Conservation (phyloP, 2,329 filamentous ascomycete species). For the Chrysoporthe austroafricana region DNA sequence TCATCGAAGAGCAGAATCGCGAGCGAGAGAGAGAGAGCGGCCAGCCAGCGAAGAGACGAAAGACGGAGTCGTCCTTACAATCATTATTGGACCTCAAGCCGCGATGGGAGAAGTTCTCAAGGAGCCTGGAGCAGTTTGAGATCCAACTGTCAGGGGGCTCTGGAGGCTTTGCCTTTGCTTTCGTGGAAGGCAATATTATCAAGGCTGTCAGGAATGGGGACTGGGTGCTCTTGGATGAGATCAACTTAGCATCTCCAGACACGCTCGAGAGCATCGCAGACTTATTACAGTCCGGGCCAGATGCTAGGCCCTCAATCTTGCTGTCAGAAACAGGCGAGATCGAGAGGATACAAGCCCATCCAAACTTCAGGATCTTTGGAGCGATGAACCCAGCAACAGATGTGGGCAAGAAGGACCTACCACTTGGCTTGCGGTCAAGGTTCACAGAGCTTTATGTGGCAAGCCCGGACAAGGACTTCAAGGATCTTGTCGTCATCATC, state of each 20-base stretch:
- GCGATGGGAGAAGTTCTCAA: slow-evolving; percentile 81
- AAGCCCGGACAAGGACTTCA: slow-evolving; percentile 83
- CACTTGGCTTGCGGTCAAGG: slow-evolving; percentile 82
- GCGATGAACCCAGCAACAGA: slow-evolving; percentile 99
- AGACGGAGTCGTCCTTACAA: slow-evolving; percentile 61
- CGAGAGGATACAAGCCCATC: slow-evolving; percentile 85
- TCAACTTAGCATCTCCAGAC: slow-evolving; percentile 93
- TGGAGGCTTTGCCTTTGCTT: slow-evolving; percentile 87
- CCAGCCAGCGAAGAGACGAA: slow-evolving; percentile 72
- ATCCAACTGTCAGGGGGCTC: slow-evolving; percentile 74
- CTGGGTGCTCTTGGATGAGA: slow-evolving; percentile 96
- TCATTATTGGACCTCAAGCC: slow-evolving; percentile 60
- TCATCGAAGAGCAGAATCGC: slow-evolving; percentile 50
- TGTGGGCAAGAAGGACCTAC: slow-evolving; percentile 92
- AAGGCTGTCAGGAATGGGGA: slow-evolving; percentile 95
- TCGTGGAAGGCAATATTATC: slow-evolving; percentile 93
- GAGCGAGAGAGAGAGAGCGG: slow-evolving; percentile 48
- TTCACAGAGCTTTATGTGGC: slow-evolving; percentile 97
- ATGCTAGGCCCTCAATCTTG: slow-evolving; percentile 77
- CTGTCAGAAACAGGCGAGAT: slow-evolving; percentile 93
- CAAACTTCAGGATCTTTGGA: slow-evolving; percentile 93
- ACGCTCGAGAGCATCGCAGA: slow-evolving; percentile 93
- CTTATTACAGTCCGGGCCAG: slow-evolving; percentile 74
- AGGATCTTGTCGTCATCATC: slow-evolving; percentile 86
- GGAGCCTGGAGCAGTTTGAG: slow-evolving; percentile 77